Evolutionary conservation across 2,329 filamentous ascomycete species (phyloP), one percentile per base, ranked within the genome.

Genomic region (Fusarium oxysporum): DNA sequence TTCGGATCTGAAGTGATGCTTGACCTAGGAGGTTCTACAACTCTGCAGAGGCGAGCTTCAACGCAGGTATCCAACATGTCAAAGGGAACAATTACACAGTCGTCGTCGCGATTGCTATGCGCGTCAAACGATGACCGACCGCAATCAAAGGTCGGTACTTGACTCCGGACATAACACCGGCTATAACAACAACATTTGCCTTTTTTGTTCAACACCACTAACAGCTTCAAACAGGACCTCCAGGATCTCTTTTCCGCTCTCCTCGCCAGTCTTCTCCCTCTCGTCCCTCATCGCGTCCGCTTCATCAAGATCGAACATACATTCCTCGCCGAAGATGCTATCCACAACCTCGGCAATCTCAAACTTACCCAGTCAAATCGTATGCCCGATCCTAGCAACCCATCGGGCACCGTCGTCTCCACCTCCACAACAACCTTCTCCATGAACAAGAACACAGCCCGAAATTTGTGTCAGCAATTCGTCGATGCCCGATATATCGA

Each of bases 361-460:
- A 98, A 98, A 78, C 98, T 99, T 82, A 97, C 95, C 7, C 96
- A 99, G 82, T 98, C 96, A 43, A 98, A 98, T 82, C 93, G 96
- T 71, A 98, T 98, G 95, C 96, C 96, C 2, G 96, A 98, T 79
- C 96, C 96, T 37, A 97, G 97, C 82, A 96, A 98, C 78, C 93
- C 95, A 1, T 94, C 94, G 23, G 90, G 96, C 74, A 98, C 98
- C 76, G 96, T 99, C 44, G 98, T 96, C 3, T 98, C 96, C 0
- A 99, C 96, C 1, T 98, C 96, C 0, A 98, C 96, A 0, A 98
- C 96, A 1, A 98, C 96, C 5, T 99, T 98, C 81, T 98, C 96
- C 68, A 99, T 99, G 96, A 96, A 96, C 57, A 96, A 95, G 82
- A 96, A 98, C 80, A 98, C 98, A 95, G 96, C 96, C 37, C 90